Evolutionary conservation across 441 rosid genomes (phyloP).

Genomic region (Populus hybrid): DNA sequence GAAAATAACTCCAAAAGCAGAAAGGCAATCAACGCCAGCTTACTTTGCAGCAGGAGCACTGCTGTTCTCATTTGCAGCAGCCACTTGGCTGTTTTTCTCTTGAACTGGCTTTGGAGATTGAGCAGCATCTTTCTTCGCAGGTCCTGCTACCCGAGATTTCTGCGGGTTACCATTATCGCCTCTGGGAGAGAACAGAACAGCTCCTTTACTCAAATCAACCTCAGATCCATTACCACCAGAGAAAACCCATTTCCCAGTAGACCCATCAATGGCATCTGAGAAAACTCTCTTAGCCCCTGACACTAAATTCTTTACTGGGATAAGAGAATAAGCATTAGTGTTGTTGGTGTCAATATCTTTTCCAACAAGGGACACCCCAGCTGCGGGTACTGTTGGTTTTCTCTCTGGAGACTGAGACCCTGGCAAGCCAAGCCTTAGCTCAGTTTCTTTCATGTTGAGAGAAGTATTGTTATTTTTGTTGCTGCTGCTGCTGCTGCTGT

Average conservation of each 20-base stretch:
- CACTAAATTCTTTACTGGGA: conserved; percentile 37
- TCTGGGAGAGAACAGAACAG: conserved; percentile 41
- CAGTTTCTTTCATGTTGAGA: conserved; percentile 53
- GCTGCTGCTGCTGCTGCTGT: conserved; percentile 5
- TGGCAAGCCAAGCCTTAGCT: conserved; percentile 66
- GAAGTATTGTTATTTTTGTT: conserved; percentile 8
- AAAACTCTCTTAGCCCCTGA: conserved; percentile 65
- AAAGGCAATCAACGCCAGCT: conserved; percentile 7
- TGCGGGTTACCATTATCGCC: conserved; percentile 32
- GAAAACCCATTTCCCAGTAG: conserved; percentile 46
- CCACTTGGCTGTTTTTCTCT: conserved; percentile 36
- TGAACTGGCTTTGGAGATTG: conserved; percentile 37
- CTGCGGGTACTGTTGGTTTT: conserved; percentile 24
- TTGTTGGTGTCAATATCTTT: conserved; percentile 41
- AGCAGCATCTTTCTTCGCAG: conserved; percentile 32
- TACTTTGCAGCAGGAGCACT: conserved; percentile 61
- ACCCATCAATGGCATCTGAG: conserved; percentile 51
- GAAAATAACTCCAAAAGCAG: not conserved
- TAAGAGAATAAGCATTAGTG: conserved; percentile 25
- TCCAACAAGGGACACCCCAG: conserved; percentile 46
- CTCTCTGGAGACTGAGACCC: conserved; percentile 52
- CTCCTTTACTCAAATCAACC: conserved; percentile 43
- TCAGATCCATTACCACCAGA: conserved; percentile 42
- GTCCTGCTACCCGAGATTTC: conserved; percentile 20
- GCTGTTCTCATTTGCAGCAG: conserved; percentile 37